phyloP scores from a whole-genome alignment of 2,329 filamentous ascomycete species.

The Ascochyta koolunga region DNA sequence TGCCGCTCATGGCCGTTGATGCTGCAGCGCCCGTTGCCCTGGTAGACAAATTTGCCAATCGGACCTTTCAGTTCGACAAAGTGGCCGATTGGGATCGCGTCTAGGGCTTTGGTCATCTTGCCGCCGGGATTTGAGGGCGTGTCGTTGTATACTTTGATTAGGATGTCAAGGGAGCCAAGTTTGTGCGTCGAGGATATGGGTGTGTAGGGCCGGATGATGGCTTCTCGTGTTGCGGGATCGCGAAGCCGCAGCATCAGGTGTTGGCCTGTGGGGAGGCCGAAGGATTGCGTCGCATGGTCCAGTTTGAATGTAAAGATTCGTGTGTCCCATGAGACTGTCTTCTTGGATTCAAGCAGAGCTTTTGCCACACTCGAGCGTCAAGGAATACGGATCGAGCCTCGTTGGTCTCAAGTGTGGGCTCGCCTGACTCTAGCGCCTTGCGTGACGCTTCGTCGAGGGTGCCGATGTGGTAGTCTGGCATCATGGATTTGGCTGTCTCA shows the following conservation, averaged over 20 bases:
- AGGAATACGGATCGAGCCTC: conserved; percentile 69
- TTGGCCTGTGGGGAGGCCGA: conserved; percentile 83
- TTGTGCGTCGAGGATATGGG: conserved; percentile 72
- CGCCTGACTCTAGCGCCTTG: conserved; percentile 58
- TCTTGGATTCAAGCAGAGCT: conserved; percentile 71
- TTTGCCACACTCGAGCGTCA: conserved; percentile 73
- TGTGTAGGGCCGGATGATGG: conserved; percentile 86
- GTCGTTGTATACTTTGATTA: conserved; percentile 83
- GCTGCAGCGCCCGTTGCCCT: conserved; percentile 67
- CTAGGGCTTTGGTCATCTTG: conserved; percentile 81
- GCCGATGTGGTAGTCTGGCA: conserved; percentile 84
- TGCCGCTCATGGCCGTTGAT: conserved; percentile 63
- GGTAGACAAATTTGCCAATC: conserved; percentile 83
- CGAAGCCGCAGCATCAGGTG: conserved; percentile 84
- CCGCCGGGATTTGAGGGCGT: conserved; percentile 66
- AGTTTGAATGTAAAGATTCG: conserved; percentile 82
- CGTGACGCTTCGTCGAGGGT: conserved; percentile 68
- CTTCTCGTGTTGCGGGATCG: conserved; percentile 72
- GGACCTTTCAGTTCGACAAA: conserved; percentile 79
- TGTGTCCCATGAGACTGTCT: conserved; percentile 75
- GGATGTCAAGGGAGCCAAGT: conserved; percentile 71
- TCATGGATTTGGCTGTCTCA: conserved; percentile 91
- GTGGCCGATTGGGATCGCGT: conserved; percentile 73
- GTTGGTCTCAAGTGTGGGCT: conserved; percentile 51
- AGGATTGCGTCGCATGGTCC: conserved; percentile 69